Base-by-base conservation (phyloP, 1,139 yeast species). In the Yamadazyma conglobata region DNA sequence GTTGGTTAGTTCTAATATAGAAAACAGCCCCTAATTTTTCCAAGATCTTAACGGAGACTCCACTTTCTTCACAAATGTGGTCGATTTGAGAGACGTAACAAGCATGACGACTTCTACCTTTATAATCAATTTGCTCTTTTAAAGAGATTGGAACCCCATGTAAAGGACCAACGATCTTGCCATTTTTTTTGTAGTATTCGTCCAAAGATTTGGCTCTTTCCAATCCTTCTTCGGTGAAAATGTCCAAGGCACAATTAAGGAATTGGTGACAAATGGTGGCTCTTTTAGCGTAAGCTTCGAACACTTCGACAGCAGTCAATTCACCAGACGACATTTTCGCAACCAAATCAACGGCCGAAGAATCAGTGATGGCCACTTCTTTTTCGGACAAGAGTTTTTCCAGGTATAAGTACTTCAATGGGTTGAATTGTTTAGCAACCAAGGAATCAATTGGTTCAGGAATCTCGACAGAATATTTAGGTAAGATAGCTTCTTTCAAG, bases 21-120 rank as follows among this genome's bases (percentile, higher is more conserved):
- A 79, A 77, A 5, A 80, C 79, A 10, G 85, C 86, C 26, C 93
- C 93, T 41, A 79, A 60, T 22, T 73, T 68, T 40, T 69, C 73
- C 45, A 81, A 59, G 23, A 76, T 65, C 38, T 68, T 65, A 13
- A 67, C 58, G 18, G 78, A 72, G 5, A 64, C 60, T 5, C 80
- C 75, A 46, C 73, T 77, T 31, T 66, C 65, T 13, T 53, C 47
- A 22, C 79, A 62, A 20, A 77, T 52, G 46, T 73, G 64, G 30
- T 66, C 73, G 24, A 80, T 54, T 49, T 61, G 51, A 2, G 75
- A 66, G 15, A 79, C 87, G 58, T 73, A 79, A 11, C 81, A 73
- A 28, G 78, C 85, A 46, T 77, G 78, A 19, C 85, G 74, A 44
- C 70, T 61, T 43, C 61, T 75, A 14, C 76, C 80, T 33, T 61